Evolutionary conservation across 2,329 filamentous ascomycete species (phyloP).

Genomic region (Talaromyces sp.): DNA sequence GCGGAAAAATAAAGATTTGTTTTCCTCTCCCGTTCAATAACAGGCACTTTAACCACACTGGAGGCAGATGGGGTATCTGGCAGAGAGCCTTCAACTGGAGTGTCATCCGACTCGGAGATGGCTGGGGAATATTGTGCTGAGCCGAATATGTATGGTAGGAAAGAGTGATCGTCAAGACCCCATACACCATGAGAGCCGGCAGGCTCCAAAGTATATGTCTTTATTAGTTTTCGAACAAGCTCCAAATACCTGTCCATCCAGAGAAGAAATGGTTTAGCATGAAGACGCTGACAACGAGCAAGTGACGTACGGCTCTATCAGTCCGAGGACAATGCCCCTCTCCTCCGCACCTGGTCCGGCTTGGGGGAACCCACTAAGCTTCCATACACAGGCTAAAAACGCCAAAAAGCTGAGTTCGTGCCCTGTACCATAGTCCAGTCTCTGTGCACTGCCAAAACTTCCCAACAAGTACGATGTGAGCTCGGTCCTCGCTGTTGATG

Average conservation of each 20-base stretch:
- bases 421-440: slow-evolving; percentile 92
- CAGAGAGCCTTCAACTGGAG: slow-evolving; percentile 75
- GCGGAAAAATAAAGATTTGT: slow-evolving; percentile 90
- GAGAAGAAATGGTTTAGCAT: background rate
- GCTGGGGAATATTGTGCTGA: slow-evolving; percentile 83
- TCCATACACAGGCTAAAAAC: slow-evolving; percentile 87
- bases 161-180: slow-evolving; percentile 97
- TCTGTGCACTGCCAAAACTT: slow-evolving; percentile 79
- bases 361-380: slow-evolving; percentile 72
- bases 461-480: slow-evolving; percentile 76
- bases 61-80: slow-evolving; percentile 65
- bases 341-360: slow-evolving; percentile 56
- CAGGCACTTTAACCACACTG: slow-evolving; percentile 60
- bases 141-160: slow-evolving; percentile 90
- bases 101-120: slow-evolving; percentile 58
- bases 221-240: slow-evolving; percentile 76
- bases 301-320: slow-evolving; percentile 71
- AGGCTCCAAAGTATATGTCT: slow-evolving; percentile 88
- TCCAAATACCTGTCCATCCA: slow-evolving; percentile 60
- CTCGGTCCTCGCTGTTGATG: slow-evolving; percentile 58
- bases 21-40: slow-evolving; percentile 62
- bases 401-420: slow-evolving; percentile 94
- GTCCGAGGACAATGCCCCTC: slow-evolving; percentile 72
- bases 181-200: slow-evolving; percentile 96
- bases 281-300: background rate